Evolutionary conservation across 768 basidiomycete species (phyloP).

Genomic region (Suillus plorans): DNA sequence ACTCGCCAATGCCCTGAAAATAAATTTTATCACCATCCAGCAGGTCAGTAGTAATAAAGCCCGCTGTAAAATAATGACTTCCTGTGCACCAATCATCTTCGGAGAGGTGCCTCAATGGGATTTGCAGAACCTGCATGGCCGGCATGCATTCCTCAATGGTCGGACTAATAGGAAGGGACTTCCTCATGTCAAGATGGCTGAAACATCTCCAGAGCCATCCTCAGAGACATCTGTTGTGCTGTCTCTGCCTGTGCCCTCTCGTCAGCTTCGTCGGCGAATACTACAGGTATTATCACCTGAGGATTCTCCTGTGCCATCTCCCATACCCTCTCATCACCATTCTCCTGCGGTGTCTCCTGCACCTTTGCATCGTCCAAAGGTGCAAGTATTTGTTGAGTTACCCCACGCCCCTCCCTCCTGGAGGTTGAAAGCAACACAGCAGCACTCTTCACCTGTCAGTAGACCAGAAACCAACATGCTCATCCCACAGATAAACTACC

Average conservation of each 20-base stretch:
- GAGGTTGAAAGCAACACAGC: background rate
- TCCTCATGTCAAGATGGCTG: background rate
- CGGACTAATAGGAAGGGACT: background rate
- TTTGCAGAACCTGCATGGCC: background rate
- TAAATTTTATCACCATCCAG: background rate
- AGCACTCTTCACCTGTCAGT: background rate
- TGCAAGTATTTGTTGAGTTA: background rate
- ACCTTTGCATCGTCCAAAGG: background rate
- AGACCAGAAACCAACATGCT: no score
- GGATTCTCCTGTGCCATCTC: background rate
- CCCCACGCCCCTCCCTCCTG: background rate
- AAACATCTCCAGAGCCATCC: background rate
- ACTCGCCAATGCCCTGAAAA: background rate
- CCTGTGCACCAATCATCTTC: background rate
- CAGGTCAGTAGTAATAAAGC: background rate
- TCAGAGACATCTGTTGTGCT: background rate
- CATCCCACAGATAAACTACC: no score
- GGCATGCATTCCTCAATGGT: background rate
- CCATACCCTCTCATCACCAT: no score
- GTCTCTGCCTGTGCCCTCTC: background rate
- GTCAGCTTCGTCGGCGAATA: background rate
- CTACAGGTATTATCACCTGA: background rate
- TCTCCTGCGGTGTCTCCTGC: background rate
- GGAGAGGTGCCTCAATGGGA: background rate
- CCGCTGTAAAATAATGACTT: background rate